These are phyloP conservation scores for Bauhinia variegata DNA, from an alignment of 306 rosid genomes.

Conservation along the genomic window DNA sequence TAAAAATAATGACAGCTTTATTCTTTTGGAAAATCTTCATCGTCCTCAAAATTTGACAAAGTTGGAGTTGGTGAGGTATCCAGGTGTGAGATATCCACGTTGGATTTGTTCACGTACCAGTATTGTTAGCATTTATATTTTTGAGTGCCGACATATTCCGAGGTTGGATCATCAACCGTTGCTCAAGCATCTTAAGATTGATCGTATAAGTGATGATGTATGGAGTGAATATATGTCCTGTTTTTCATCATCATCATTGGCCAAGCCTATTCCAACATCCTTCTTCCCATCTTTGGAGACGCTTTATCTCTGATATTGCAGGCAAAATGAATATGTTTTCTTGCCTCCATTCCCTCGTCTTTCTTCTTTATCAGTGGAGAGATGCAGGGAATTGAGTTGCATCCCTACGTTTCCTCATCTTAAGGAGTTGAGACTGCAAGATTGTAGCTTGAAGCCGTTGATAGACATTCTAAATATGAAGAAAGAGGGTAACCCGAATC, in stretches of 20 bases:
- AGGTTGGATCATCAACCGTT: constrained; percentile 8
- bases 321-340: too few relatives aligned
- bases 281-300: neutral
- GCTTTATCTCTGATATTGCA: accelerated
- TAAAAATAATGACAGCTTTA: neutral
- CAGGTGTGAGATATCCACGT: neutral
- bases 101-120: constrained; percentile 6
- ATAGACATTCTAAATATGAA: too few relatives aligned
- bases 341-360: neutral
- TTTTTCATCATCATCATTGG: too few relatives aligned
- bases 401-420: neutral
- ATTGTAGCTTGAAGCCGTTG: neutral
- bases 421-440: neutral
- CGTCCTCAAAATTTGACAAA: constrained; percentile 6
- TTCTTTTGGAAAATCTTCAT: constrained; percentile 6
- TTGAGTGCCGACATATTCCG: neutral
- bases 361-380: neutral
- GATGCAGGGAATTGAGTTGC: neutral
- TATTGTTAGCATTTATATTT: neutral
- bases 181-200: neutral
- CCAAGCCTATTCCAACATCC: neutral
- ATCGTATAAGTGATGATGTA: neutral
- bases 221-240: neutral
- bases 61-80: accelerated
- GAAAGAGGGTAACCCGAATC: too few relatives aligned